Base-by-base conservation (phyloP, 495 filamentous ascomycete genomes). In the Hapsidospora chrysogenum region DNA sequence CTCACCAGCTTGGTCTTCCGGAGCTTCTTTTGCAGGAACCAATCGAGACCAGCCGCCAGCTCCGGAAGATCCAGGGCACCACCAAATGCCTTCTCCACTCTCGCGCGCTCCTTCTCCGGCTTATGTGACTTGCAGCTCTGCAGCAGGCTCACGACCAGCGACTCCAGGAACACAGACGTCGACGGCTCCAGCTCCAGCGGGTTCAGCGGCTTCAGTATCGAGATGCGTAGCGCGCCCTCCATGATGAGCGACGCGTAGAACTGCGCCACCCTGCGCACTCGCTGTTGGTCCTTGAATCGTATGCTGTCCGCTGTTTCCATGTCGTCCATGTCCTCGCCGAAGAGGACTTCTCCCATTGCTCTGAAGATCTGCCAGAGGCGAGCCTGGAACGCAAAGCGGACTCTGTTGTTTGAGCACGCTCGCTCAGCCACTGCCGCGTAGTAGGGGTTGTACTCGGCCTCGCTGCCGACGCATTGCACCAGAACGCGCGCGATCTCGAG, bases 211-310 rank as follows among this genome's bases (percentile, higher is more conserved):
- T 68, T 93, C 28, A 95, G 51, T 20, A 79, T 61, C 1, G 60
- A 57, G 10, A 97, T 50, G 3, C 60, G 61, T 15, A 95, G 51
- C 1, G 57, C 65, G 3, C 72, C 71, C 23, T 74, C 74, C 0
- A 69, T 70, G 32, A 95, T 68, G 3, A 97, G 58, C 15, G 60
- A 61, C 6, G 78, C 86, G 51, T 74, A 94, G 66, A 93, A 64
- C 55, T 80, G 84, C 13, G 82, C 85, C n/a, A 86, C 60, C 46
- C 94, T 94, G 40, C 89, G 80, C n/a, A 92, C 60, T 44, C 80
- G 74, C 47, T 76, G 66, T 48, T 63, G 48, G n/a, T 54, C 52
- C 23, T 52, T 45, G 18, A 58, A 54, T 17, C 58, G 49, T 7
- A 64, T 54, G 7, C 61, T 61, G 7, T 73, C 71, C 1, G 64